Evolutionary conservation across 805 yeast genomes (phyloP).

Genomic region (Yarrowia sp.): DNA sequence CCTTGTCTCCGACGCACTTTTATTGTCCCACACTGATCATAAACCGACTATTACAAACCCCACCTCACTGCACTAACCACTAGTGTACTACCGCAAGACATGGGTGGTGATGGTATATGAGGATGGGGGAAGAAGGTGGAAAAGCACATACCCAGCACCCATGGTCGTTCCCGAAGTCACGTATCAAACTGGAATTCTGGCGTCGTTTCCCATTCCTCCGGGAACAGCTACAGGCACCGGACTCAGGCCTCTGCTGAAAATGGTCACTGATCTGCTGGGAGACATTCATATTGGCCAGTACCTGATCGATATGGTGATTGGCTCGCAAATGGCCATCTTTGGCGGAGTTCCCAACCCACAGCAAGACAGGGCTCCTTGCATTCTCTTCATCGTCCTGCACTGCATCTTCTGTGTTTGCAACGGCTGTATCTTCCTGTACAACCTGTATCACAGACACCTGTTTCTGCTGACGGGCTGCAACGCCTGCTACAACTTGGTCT

Average conservation of each 20-base stretch:
- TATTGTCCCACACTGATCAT: background rate
- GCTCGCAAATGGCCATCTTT: slow-evolving; percentile 50
- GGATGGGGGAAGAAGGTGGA: too few species aligned
- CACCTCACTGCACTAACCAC: slow-evolving; percentile 21
- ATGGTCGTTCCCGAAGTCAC: background rate
- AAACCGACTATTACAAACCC: background rate
- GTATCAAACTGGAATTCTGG: slow-evolving; percentile 10
- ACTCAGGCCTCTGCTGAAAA: background rate
- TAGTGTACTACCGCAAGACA: slow-evolving; percentile 13
- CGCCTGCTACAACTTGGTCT: slow-evolving; percentile 13
- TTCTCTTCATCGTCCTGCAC: slow-evolving; percentile 63
- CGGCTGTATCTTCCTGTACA: slow-evolving; percentile 55
- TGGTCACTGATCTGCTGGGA: slow-evolving; percentile 7
- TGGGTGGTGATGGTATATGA: slow-evolving; percentile 11
- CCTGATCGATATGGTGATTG: slow-evolving; percentile 26
- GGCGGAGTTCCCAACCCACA: slow-evolving; percentile 64
- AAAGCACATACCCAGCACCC: too few species aligned
- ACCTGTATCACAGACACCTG: slow-evolving; percentile 55
- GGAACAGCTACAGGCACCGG: slow-evolving; percentile 31
- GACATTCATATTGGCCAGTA: slow-evolving; percentile 16
- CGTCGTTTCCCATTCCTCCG: background rate
- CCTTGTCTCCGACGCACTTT: background rate
- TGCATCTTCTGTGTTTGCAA: slow-evolving; percentile 57
- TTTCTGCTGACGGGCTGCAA: slow-evolving; percentile 3
- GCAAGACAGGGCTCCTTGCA: slow-evolving; percentile 65